A percentile compares a stretch with the other conserved stretches of the same genome.
Conservation (phyloP, 2,329 filamentous ascomycete species). For the Cladorrhinum sp. region DNA sequence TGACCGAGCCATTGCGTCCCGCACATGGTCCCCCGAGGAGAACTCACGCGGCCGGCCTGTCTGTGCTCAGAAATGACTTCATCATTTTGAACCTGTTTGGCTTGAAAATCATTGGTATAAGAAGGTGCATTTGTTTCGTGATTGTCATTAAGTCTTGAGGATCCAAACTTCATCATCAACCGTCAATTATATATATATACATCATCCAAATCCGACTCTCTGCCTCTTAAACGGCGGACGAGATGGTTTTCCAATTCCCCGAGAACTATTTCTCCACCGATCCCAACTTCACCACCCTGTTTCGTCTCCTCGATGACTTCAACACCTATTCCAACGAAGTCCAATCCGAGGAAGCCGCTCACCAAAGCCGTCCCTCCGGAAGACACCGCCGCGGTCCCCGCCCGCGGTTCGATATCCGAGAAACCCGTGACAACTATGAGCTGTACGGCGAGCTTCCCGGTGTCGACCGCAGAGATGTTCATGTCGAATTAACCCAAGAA, state of each 20-base stretch:
- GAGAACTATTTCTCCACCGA: slow-evolving; percentile 13
- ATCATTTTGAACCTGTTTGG: no score
- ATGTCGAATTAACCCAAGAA: slow-evolving; percentile 20
- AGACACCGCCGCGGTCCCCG: slow-evolving; percentile 15
- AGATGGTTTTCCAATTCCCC: slow-evolving; percentile 19
- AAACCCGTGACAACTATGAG: slow-evolving; percentile 20
- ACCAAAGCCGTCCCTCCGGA: not conserved
- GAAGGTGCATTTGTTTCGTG: no score
- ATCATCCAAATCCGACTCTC: no score
- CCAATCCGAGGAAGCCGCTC: slow-evolving; percentile 9
- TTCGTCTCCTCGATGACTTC: slow-evolving; percentile 31
- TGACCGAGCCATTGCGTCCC: no score
- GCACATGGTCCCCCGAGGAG: no score
- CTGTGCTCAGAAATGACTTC: no score
- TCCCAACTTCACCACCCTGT: slow-evolving; percentile 23
- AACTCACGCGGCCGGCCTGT: no score
- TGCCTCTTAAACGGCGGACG: no score
- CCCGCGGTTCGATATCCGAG: slow-evolving; percentile 22
- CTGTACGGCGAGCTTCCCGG: slow-evolving; percentile 23
- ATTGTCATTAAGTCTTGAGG: no score
- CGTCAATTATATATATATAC: no score
- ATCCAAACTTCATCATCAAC: no score
- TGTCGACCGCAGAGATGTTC: slow-evolving; percentile 16
- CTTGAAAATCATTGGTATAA: no score
- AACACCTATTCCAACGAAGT: slow-evolving; percentile 33